Percentiles rank a stretch among this genome's conserved stretches.
Evolutionary conservation across 805 yeast species (phyloP).

Genomic region (Candida quercuum): DNA sequence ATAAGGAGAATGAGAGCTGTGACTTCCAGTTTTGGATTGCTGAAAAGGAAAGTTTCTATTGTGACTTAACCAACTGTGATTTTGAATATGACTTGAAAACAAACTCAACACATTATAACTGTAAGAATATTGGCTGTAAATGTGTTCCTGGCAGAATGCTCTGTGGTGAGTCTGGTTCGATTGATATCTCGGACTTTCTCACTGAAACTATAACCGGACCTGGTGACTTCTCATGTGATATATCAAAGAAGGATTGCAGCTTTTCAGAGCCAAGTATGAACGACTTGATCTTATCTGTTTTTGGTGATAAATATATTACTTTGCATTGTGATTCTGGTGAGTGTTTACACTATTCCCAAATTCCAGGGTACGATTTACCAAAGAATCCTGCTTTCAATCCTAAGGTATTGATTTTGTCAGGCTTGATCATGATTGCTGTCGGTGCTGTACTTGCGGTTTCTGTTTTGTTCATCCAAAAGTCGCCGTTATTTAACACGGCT

Average conservation of each 20-base stretch:
- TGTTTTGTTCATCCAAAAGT: conserved; percentile 45
- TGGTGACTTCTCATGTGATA: conserved; percentile 82
- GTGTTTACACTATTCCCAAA: conserved; percentile 86
- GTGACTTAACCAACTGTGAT: conserved; percentile 73
- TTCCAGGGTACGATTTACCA: conserved; percentile 85
- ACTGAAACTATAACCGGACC: conserved; percentile 90
- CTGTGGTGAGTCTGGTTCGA: conserved; percentile 92
- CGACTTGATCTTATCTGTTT: conserved; percentile 80
- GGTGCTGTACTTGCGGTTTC: conserved; percentile 34
- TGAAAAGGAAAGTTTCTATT: conserved; percentile 81
- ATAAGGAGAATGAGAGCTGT: conserved; percentile 58
- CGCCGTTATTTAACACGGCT: conserved; percentile 50
- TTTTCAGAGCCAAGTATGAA: conserved; percentile 97
- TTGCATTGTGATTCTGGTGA: conserved; percentile 81
- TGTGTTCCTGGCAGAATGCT: conserved; percentile 91
- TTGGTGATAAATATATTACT: conserved; percentile 91
- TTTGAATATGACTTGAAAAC: conserved; percentile 55
- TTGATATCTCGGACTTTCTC: conserved; percentile 89
- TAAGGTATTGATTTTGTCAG: conserved; percentile 42
- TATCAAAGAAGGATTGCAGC: conserved; percentile 53
- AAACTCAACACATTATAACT: conserved; percentile 71
- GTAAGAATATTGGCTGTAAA: conserved; percentile 75
- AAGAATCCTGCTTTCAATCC: conserved; percentile 35
- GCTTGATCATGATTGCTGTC: conserved; percentile 33
- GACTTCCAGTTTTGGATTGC: conserved; percentile 97